A percentile compares a stretch with the other conserved stretches of the same genome.
phyloP scores from a whole-genome alignment of 129 eudicot species.

The Heracleum sosnowskyi region DNA sequence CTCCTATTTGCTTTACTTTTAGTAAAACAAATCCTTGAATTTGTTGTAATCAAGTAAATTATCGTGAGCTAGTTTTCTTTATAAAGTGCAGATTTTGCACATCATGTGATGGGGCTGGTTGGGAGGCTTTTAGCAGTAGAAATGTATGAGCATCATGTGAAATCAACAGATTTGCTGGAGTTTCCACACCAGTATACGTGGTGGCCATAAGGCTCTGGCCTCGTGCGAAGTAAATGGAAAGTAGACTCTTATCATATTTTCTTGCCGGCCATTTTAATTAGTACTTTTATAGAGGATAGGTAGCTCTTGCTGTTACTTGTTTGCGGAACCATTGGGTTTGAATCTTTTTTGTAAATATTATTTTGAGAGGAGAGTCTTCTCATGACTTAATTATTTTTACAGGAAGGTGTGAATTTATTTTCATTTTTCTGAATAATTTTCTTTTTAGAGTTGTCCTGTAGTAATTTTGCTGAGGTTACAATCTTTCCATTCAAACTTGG shows the following conservation, averaged over 20 bases:
- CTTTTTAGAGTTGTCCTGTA: too few species aligned
- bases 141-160: background rate
- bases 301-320: background rate
- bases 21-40: too few species aligned
- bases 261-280: background rate
- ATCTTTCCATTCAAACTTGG: too few species aligned
- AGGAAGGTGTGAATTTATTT: too few species aligned
- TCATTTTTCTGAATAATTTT: too few species aligned
- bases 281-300: background rate
- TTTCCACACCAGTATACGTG: background rate
- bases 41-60: too few species aligned
- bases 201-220: background rate
- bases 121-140: background rate
- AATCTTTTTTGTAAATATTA: too few species aligned
- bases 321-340: too few species aligned
- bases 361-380: too few species aligned
- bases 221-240: background rate
- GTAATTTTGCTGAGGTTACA: too few species aligned
- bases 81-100: background rate
- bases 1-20: too few species aligned
- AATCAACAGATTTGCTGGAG: background rate
- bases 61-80: background rate
- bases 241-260: background rate
- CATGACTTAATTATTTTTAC: too few species aligned
- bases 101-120: background rate